These are phyloP conservation scores for Arthrobotrys sphaeroides DNA, from an alignment of 2,329 filamentous ascomycete species.

Conservation along the genomic window DNA sequence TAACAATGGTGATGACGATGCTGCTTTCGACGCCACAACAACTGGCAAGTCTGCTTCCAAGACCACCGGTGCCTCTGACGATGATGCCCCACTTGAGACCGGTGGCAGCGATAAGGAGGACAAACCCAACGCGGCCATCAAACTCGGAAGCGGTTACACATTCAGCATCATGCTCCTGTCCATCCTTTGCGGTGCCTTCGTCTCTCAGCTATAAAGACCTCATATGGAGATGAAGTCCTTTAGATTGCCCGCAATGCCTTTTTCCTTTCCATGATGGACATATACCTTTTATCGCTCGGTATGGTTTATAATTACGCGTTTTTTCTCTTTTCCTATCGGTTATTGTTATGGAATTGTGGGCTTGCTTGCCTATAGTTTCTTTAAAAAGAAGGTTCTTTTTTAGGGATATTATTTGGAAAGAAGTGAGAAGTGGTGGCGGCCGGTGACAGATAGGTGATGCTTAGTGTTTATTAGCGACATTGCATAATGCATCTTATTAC, in stretches of 20 bases:
- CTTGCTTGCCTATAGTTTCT: slow-evolving; percentile 13
- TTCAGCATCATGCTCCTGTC: slow-evolving; percentile 45
- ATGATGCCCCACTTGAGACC: background rate
- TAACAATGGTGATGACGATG: slow-evolving; percentile 28
- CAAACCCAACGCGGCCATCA: slow-evolving; percentile 38
- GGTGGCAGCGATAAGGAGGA: background rate
- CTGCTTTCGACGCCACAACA: slow-evolving; percentile 28
- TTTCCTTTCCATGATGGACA: slow-evolving; percentile 47
- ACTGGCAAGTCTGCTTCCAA: background rate
- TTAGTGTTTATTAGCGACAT: slow-evolving; percentile 42
- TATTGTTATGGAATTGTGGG: slow-evolving; percentile 20
- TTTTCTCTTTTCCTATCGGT: slow-evolving; percentile 12
- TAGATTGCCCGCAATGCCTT: slow-evolving; percentile 17
- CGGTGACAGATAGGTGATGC: background rate
- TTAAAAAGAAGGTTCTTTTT: slow-evolving; percentile 24
- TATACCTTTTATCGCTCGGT: slow-evolving; percentile 28
- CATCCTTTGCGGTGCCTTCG: slow-evolving; percentile 41
- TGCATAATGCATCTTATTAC: slow-evolving; percentile 32
- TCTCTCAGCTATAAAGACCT: slow-evolving; percentile 32
- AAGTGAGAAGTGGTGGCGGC: background rate
- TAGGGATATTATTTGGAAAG: slow-evolving; percentile 1
- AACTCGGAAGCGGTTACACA: slow-evolving; percentile 23
- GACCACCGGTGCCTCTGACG: background rate
- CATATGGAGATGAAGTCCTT: slow-evolving; percentile 2
- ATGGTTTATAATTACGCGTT: slow-evolving; percentile 37